Conservation (phyloP, 148 eudicot genomes). For the Chenopodium formosanum region DNA sequence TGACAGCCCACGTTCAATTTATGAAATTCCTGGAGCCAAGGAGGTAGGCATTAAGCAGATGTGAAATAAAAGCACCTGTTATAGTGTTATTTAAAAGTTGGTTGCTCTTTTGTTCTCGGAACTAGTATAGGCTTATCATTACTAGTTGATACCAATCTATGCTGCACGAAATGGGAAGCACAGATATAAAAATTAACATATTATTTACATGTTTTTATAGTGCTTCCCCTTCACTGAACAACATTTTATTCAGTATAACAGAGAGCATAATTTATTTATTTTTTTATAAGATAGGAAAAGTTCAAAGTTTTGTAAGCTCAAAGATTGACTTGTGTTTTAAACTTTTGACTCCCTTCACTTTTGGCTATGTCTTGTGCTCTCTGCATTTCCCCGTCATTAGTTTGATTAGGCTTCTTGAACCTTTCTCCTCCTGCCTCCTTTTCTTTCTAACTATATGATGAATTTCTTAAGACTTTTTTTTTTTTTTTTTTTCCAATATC, state of each 20-base stretch:
- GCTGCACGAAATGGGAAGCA: neutral
- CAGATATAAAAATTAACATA: no score
- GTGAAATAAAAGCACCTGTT: neutral
- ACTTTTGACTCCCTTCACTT: neutral
- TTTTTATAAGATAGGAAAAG: neutral
- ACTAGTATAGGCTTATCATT: neutral
- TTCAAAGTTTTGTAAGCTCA: neutral
- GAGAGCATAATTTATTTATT: neutral
- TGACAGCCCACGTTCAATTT: conserved; percentile 77
- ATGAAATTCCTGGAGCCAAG: conserved; percentile 89
- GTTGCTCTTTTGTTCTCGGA: neutral
- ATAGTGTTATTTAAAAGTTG: neutral
- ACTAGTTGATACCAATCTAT: neutral
- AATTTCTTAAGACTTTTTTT: no score
- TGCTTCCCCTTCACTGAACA: neutral
- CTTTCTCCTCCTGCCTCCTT: neutral
- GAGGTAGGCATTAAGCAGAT: conserved; percentile 52
- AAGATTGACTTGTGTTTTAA: neutral
- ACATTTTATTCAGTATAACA: neutral
- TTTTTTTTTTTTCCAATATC: no score
- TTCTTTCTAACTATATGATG: no score
- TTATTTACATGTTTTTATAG: neutral
- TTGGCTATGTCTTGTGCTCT: neutral
- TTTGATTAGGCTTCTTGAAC: neutral
- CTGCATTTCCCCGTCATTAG: neutral